Conservation (phyloP, 345 rosid genomes). For the Citrus inodora region DNA sequence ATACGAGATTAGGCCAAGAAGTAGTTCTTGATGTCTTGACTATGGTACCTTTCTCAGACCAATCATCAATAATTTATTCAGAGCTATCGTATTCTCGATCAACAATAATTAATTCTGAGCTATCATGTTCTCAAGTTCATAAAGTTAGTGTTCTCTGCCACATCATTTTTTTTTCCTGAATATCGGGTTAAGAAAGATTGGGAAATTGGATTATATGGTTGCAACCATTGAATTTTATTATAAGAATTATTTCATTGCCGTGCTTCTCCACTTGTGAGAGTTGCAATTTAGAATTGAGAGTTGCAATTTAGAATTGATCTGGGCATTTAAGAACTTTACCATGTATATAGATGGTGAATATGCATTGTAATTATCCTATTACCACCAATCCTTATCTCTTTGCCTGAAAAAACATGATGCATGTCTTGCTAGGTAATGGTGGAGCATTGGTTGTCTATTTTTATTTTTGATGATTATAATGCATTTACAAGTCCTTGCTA, state of each 20-base stretch:
- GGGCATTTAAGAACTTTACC: background rate
- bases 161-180: background rate
- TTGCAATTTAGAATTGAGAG: background rate
- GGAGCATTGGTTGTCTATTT: background rate
- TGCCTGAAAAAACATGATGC: background rate
- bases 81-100: too few species aligned
- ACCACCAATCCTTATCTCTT: too few species aligned
- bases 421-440: background rate
- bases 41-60: too few species aligned
- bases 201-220: background rate
- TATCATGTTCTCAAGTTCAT: background rate
- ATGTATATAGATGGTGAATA: background rate
- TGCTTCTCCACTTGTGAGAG: background rate
- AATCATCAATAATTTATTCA: too few species aligned
- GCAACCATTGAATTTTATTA: background rate
- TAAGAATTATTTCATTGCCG: background rate
- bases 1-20: background rate
- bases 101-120: background rate
- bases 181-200: background rate
- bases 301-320: background rate
- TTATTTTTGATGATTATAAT: background rate
- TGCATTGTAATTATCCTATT: background rate
- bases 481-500: slow-evolving; percentile 2
- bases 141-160: background rate
- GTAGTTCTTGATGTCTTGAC: too few species aligned